These are phyloP conservation scores for Pisolithus orientalis DNA, from an alignment of 768 basidiomycete species.

Conservation along the genomic window DNA sequence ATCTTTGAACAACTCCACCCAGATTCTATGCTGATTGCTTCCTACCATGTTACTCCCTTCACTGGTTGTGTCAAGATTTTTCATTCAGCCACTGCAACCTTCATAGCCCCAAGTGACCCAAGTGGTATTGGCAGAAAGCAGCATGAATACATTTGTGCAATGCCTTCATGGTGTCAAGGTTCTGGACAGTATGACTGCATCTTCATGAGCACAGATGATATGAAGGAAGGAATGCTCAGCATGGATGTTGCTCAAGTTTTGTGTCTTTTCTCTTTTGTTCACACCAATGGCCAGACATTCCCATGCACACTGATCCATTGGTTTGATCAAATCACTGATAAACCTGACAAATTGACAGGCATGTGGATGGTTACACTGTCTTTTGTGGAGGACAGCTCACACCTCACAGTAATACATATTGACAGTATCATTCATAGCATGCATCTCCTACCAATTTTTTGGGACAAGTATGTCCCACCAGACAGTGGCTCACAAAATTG, in stretches of 20 bases:
- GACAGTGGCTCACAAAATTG: too few species aligned
- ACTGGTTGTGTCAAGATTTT: background rate
- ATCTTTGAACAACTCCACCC: background rate
- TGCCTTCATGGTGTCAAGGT: constrained; percentile 21
- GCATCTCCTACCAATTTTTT: constrained; percentile 26
- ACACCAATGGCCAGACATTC: background rate
- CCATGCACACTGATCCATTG: constrained; percentile 15
- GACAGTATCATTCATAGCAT: constrained; percentile 3
- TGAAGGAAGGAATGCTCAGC: constrained; percentile 17
- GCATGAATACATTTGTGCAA: constrained; percentile 25
- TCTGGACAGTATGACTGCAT: constrained; percentile 24
- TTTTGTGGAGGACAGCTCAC: background rate
- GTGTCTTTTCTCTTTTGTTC: constrained; percentile 14
- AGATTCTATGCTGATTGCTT: too few species aligned
- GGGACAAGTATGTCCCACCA: constrained; percentile 9
- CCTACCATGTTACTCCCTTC: background rate
- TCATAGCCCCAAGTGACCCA: background rate
- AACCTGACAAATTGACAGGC: constrained; percentile 14
- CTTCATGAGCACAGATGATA: constrained; percentile 15
- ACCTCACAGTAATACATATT: constrained; percentile 9
- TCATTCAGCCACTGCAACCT: background rate
- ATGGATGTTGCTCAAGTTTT: constrained; percentile 20
- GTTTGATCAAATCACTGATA: constrained; percentile 8
- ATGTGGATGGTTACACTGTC: constrained; percentile 18
- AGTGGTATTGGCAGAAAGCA: constrained; percentile 16